A percentile compares a stretch with the other conserved stretches of the same genome.
Evolutionary conservation across 1,139 yeast genomes (phyloP).

Genomic region (Yamadazyma taylorii): DNA sequence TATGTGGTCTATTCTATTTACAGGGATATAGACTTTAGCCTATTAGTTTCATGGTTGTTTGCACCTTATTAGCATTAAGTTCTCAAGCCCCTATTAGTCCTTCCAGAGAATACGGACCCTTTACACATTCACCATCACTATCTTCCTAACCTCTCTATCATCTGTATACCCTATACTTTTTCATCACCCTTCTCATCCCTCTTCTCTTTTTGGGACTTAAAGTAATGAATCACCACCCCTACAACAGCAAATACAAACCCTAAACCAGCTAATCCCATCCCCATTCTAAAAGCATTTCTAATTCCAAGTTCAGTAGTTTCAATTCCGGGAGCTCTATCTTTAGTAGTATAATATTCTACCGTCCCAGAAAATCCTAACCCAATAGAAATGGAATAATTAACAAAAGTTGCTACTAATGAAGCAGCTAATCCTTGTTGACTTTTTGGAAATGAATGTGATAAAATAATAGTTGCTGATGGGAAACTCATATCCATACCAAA

Average conservation of each 20-base stretch:
- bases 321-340: slow-evolving; percentile 21
- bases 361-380: slow-evolving; percentile 68
- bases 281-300: slow-evolving; percentile 47
- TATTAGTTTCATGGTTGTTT: too few relatives aligned
- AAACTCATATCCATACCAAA: slow-evolving; percentile 68
- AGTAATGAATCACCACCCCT: too few relatives aligned
- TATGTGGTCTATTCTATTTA: too few relatives aligned
- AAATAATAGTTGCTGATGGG: slow-evolving; percentile 58
- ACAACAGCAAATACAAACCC: slow-evolving; percentile 34
- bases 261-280: slow-evolving; percentile 51
- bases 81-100: too few relatives aligned
- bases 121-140: too few relatives aligned
- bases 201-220: neutral
- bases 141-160: too few relatives aligned
- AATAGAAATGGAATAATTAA: slow-evolving; percentile 61
- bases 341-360: slow-evolving; percentile 47
- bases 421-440: slow-evolving; percentile 67
- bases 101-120: too few relatives aligned
- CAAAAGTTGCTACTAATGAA: slow-evolving; percentile 58
- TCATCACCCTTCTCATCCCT: too few relatives aligned
- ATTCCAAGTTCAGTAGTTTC: slow-evolving; percentile 35
- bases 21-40: too few relatives aligned
- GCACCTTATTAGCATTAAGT: too few relatives aligned
- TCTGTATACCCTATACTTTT: too few relatives aligned
- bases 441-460: slow-evolving; percentile 51